Evolutionary conservation across 2,329 filamentous ascomycete species (phyloP).

Genomic region (Akanthomyces dipterigenus): DNA sequence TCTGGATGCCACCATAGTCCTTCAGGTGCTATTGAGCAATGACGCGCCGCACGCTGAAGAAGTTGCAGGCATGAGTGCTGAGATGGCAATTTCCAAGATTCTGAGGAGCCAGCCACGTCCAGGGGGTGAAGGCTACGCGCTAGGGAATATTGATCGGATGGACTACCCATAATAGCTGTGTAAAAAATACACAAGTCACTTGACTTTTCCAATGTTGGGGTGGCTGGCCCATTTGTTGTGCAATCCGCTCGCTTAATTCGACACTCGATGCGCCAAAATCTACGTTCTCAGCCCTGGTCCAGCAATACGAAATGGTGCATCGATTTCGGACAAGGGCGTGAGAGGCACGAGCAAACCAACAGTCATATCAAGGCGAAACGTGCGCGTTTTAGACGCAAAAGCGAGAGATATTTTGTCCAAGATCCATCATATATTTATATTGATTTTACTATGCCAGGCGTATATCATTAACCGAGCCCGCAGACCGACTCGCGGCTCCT

Average conservation of each 20-base stretch:
- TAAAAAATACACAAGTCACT: neutral
- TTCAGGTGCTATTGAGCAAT: slow-evolving; percentile 1
- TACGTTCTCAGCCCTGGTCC: neutral
- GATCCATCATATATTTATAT: neutral
- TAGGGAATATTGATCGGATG: neutral
- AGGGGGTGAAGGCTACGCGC: neutral
- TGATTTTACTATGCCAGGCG: neutral
- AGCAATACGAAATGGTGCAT: too few relatives aligned
- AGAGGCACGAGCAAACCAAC: too few relatives aligned
- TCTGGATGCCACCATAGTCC: neutral
- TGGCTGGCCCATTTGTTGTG: neutral
- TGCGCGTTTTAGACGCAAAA: too few relatives aligned
- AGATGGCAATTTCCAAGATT: neutral
- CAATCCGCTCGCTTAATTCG: neutral
- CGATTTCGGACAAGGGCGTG: too few relatives aligned
- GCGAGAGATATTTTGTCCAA: too few relatives aligned
- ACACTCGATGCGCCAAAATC: neutral
- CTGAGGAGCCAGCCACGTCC: neutral
- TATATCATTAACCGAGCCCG: neutral
- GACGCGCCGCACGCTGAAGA: neutral
- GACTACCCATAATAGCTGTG: neutral
- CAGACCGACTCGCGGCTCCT: neutral
- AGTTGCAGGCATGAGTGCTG: neutral
- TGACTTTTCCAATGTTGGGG: too few relatives aligned
- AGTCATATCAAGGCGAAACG: too few relatives aligned